These are phyloP conservation scores for Penicillium turbatum DNA, from an alignment of 495 filamentous ascomycete genomes.

Conservation along the genomic window DNA sequence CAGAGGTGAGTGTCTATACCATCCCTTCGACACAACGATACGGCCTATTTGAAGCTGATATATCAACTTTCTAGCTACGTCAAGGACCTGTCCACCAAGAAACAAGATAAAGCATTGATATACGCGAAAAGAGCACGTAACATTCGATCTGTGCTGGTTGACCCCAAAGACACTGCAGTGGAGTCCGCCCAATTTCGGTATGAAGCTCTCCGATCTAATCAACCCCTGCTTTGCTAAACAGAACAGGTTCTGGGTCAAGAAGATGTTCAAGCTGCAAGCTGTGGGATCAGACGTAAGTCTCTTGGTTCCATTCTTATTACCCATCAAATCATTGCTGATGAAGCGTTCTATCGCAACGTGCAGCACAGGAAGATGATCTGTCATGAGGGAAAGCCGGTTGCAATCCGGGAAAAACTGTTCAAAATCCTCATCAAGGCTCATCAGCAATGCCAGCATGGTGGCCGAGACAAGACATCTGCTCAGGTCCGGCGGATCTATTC, in stretches of 20 bases:
- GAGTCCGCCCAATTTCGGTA: constrained; percentile 57
- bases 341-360: not conserved
- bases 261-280: constrained; percentile 53
- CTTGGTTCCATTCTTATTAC: not conserved
- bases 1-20: constrained; percentile 38
- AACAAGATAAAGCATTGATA: constrained; percentile 57
- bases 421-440: constrained; percentile 54
- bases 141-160: constrained; percentile 49
- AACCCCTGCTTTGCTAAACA: constrained; percentile 8
- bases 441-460: constrained; percentile 55
- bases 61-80: constrained; percentile 36
- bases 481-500: constrained; percentile 55
- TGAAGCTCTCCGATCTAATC: constrained; percentile 5
- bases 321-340: constrained; percentile 10
- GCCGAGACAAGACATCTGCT: constrained; percentile 57
- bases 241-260: constrained; percentile 55
- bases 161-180: constrained; percentile 55
- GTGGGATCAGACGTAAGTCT: constrained; percentile 39
- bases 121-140: constrained; percentile 51
- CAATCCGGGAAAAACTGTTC: constrained; percentile 56
- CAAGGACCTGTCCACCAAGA: constrained; percentile 51
- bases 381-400: constrained; percentile 57
- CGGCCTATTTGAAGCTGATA: not conserved
- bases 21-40: not conserved
- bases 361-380: constrained; percentile 48